These are phyloP conservation scores for Rhododendron ovatum DNA, from an alignment of 148 eudicot genomes.

Conservation along the genomic window DNA sequence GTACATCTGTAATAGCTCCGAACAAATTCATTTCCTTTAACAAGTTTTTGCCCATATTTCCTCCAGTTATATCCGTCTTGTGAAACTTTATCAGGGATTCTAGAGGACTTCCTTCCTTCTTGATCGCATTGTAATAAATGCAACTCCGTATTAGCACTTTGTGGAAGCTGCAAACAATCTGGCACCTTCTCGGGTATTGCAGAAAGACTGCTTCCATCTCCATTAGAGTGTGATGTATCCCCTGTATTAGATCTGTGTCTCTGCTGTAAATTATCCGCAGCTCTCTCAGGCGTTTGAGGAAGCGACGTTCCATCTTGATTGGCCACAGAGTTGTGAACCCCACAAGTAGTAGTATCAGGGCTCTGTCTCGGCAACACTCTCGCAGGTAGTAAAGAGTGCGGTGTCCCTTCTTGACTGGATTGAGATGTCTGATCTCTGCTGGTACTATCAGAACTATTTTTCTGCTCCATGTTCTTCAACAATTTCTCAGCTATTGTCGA, in stretches of 20 bases:
- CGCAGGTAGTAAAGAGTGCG: slow-evolving; percentile 24
- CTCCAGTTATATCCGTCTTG: slow-evolving; percentile 97
- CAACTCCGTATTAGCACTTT: slow-evolving; percentile 25
- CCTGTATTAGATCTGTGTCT: slow-evolving; percentile 25
- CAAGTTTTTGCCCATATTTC: slow-evolving; percentile 93
- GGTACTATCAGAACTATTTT: slow-evolving; percentile 29
- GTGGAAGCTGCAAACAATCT: slow-evolving; percentile 30
- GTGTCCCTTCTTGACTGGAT: slow-evolving; percentile 35
- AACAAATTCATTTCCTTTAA: slow-evolving; percentile 71
- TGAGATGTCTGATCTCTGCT: slow-evolving; percentile 12
- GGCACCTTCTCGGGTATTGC: slow-evolving; percentile 42
- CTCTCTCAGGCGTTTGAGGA: slow-evolving; percentile 30
- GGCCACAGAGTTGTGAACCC: slow-evolving; percentile 20
- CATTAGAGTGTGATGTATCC: slow-evolving; percentile 24
- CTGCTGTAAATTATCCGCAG: slow-evolving; percentile 18
- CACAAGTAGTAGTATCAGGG: slow-evolving; percentile 24
- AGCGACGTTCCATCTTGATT: slow-evolving; percentile 33
- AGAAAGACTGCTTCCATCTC: slow-evolving; percentile 28
- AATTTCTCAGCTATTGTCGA: slow-evolving; percentile 36
- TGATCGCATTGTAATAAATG: slow-evolving; percentile 28
- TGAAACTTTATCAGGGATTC: slow-evolving; percentile 53
- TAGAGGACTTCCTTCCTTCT: slow-evolving; percentile 35
- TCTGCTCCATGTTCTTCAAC: slow-evolving; percentile 22
- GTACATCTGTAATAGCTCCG: slow-evolving; percentile 95
- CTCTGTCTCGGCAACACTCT: slow-evolving; percentile 32